Conservation (phyloP, 306 rosid genomes). For the Vicia villosa region DNA sequence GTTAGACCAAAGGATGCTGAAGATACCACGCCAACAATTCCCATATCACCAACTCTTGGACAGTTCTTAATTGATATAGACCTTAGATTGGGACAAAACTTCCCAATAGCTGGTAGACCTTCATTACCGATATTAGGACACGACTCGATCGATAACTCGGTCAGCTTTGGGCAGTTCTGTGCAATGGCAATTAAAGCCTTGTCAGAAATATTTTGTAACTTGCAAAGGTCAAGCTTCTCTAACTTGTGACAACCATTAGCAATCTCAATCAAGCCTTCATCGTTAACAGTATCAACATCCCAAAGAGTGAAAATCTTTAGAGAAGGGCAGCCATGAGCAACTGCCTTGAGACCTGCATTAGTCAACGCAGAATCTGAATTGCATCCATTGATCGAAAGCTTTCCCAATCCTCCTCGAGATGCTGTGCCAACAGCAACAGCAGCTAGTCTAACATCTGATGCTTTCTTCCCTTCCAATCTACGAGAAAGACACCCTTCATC, state of each 20-base stretch:
- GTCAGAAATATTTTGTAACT: slow-evolving; percentile 68
- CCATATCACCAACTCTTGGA: slow-evolving; percentile 71
- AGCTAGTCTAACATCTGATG: slow-evolving; percentile 92
- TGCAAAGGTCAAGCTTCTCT: slow-evolving; percentile 77
- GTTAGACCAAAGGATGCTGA: slow-evolving; percentile 54
- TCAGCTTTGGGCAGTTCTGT: slow-evolving; percentile 66
- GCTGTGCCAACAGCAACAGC: slow-evolving; percentile 86
- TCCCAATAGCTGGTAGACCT: slow-evolving; percentile 80
- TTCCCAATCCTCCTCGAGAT: slow-evolving; percentile 89
- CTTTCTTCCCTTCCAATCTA: slow-evolving; percentile 85
- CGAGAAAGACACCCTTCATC: slow-evolving; percentile 78
- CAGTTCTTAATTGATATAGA: slow-evolving; percentile 69
- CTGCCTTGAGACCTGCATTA: slow-evolving; percentile 69
- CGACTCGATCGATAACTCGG: slow-evolving; percentile 70
- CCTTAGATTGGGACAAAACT: slow-evolving; percentile 64
- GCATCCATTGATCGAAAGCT: slow-evolving; percentile 70
- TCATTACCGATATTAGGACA: slow-evolving; percentile 76
- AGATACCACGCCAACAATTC: slow-evolving; percentile 67
- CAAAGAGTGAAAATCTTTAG: slow-evolving; percentile 72
- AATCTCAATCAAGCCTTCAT: slow-evolving; percentile 82
- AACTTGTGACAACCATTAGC: slow-evolving; percentile 65
- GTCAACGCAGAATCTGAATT: slow-evolving; percentile 58
- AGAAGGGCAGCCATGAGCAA: slow-evolving; percentile 83
- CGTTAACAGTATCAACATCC: slow-evolving; percentile 61
- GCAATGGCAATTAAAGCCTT: slow-evolving; percentile 74